Evolutionary conservation across 225 moss, liverwort and hornwort species (phyloP).

Genomic region (Pseudoscleropodium purum): DNA sequence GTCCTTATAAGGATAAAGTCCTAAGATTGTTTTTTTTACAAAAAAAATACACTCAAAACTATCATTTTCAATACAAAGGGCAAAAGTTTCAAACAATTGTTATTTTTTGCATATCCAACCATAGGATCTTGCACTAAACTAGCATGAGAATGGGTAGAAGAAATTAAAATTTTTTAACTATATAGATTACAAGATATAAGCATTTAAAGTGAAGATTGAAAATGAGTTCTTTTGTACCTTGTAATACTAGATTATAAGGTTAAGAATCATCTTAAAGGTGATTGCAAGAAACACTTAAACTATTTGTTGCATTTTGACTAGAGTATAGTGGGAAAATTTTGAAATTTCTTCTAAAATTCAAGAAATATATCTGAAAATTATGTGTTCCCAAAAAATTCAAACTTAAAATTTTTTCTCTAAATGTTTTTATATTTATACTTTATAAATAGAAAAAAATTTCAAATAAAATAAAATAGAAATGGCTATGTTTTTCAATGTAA

Average conservation of each 20-base stretch:
- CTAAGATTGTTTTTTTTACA: accelerated
- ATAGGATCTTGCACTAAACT: background rate
- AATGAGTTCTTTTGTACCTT: background rate
- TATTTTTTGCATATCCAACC: background rate
- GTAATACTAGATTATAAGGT: background rate
- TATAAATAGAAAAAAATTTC: background rate
- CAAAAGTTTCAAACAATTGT: background rate
- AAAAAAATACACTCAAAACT: background rate
- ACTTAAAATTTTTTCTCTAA: no score
- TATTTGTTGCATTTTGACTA: background rate
- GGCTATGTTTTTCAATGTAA: background rate
- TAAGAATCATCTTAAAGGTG: background rate
- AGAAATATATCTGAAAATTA: background rate
- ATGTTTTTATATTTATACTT: background rate
- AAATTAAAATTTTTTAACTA: background rate
- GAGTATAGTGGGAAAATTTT: accelerated
- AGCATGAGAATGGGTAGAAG: background rate
- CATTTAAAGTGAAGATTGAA: background rate
- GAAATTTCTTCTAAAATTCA: background rate
- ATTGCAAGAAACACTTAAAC: background rate
- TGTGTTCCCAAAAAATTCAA: accelerated
- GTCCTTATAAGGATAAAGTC: background rate
- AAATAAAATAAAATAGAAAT: background rate
- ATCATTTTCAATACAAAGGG: background rate
- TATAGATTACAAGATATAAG: background rate